Base-by-base conservation (phyloP, 345 rosid species). In the Pistacia vera region DNA sequence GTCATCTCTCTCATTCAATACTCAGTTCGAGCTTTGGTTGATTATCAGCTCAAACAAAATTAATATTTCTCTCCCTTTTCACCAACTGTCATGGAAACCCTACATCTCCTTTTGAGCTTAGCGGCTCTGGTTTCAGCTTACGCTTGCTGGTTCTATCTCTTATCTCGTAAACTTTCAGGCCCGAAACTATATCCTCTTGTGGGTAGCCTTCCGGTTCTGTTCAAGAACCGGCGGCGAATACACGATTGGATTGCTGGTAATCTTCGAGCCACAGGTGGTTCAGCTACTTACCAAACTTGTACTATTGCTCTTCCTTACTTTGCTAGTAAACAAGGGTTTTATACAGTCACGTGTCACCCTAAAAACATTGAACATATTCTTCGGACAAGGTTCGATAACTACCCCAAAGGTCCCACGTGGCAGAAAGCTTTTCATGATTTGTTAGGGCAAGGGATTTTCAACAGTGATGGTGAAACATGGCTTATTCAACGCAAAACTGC, bases 381-480 rank as follows among this genome's bases (percentile, higher is more conserved):
- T 13, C 87, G 91, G 58, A 90, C 89, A 44, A 79, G 91, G 75
- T 95, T 95, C 78, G 97, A 95, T 65, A 93, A 95, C 77, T 95
- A 93, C 80, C 97, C 98, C 0, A 94, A 94, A 76, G 98, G 98
- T 17, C 97, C 97, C 5, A 79, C 76, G 7, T 90, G 92, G 94
- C 94, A 91, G 72, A 75, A 83, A 3, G 97, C 95, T 1, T 93
- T 95, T 83, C 97, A 90, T 61, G 98, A 95, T 78, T 84, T 95
- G 14, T 75, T 95, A 22, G 98, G 97, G 48, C 89, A 93, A 59
- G 97, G 98, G 62, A 95, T 95, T 74, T 95, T 95, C 78, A 92
- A 92, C 75, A 89, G 91, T 72, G 98, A 95, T 36, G 98, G 98
- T 9, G 97, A 95, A 18, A 91, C 95, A 1, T 95, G 98, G 98